Conservation (phyloP, 129 eudicot species). For the Saposhnikovia divaricata region DNA sequence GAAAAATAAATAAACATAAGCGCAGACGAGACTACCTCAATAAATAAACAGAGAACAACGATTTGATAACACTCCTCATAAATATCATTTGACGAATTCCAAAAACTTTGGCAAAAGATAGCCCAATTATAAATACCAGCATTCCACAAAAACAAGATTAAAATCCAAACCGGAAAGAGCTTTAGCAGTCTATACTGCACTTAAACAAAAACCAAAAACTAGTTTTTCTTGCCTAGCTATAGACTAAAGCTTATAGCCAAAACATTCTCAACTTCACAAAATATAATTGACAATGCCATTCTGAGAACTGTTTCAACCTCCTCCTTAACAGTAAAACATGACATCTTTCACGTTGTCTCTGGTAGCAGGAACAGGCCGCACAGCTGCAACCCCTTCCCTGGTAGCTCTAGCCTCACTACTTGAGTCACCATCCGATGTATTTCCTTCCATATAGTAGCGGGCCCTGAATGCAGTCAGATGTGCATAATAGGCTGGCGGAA, state of each 20-base stretch:
- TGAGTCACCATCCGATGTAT: constrained; percentile 28
- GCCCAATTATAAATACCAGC: too few relatives aligned
- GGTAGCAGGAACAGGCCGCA: constrained; percentile 40
- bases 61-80: neutral
- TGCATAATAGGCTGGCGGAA: neutral
- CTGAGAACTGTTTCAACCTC: neutral
- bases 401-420: constrained; percentile 17
- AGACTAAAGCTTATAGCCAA: neutral
- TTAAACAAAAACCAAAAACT: neutral
- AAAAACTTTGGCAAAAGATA: too few relatives aligned
- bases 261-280: neutral
- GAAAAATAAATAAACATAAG: too few relatives aligned
- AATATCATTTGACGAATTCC: neutral
- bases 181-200: neutral
- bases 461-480: constrained; percentile 50
- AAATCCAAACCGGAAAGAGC: neutral
- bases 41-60: too few relatives aligned
- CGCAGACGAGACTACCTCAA: too few relatives aligned
- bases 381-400: constrained; percentile 23
- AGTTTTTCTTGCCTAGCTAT: neutral
- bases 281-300: neutral
- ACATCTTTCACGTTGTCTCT: constrained; percentile 58
- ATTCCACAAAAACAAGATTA: neutral
- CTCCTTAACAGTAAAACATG: constrained; percentile 62
- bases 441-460: constrained; percentile 55